Evolutionary conservation across 495 filamentous ascomycete genomes (phyloP).

Genomic region (Aspergillus conjunctus): DNA sequence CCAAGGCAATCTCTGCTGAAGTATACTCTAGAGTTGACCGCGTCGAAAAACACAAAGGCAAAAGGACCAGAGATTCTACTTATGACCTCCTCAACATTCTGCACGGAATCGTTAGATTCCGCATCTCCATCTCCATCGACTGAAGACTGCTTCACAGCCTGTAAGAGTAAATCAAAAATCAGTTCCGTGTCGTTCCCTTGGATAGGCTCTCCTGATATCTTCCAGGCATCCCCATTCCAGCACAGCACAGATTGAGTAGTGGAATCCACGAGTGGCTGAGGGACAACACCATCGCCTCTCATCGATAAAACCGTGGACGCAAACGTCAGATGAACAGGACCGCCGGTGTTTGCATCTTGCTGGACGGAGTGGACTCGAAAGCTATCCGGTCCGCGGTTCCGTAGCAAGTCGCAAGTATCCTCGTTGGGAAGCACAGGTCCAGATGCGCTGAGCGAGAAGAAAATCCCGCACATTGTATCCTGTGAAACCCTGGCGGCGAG

Average conservation of each 20-base stretch:
- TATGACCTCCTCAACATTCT: constrained; percentile 54
- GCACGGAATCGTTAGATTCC: constrained; percentile 22
- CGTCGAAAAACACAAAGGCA: constrained; percentile 88
- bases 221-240: constrained; percentile 99
- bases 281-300: constrained; percentile 68
- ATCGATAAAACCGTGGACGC: constrained; percentile 85
- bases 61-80: constrained; percentile 78
- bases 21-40: constrained; percentile 58
- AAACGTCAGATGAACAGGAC: constrained; percentile 55
- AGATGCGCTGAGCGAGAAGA: constrained; percentile 53
- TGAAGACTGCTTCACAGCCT: constrained; percentile 36
- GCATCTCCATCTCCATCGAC: constrained; percentile 20
- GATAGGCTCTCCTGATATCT: constrained; percentile 56
- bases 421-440: constrained; percentile 36
- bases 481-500: constrained; percentile 8
- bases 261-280: constrained; percentile 71
- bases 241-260: constrained; percentile 73
- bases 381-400: constrained; percentile 60
- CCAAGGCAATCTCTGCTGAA: constrained; percentile 87
- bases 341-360: constrained; percentile 12
- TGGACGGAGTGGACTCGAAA: constrained; percentile 29
- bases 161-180: constrained; percentile 65
- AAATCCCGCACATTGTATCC: constrained; percentile 65
- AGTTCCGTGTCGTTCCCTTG: constrained; percentile 74
- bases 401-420: constrained; percentile 47